Percentiles rank a stretch among this genome's conserved stretches.
These are phyloP conservation scores for Penicillium cinerascens DNA, from an alignment of 495 filamentous ascomycete genomes.

Conservation along the genomic window DNA sequence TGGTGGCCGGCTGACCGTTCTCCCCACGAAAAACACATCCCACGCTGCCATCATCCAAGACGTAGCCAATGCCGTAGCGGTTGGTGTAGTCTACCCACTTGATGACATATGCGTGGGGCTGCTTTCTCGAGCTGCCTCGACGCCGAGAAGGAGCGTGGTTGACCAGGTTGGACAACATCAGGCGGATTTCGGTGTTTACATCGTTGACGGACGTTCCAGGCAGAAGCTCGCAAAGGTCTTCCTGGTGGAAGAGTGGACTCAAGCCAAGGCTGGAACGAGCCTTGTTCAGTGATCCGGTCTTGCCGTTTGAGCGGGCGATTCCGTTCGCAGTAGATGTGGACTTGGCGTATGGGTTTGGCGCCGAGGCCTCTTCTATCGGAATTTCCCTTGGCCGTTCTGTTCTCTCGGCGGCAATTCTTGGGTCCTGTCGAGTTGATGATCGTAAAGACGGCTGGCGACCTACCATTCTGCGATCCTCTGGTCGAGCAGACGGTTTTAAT, in stretches of 20 bases:
- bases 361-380: slow-evolving; percentile 7
- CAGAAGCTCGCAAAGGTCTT: slow-evolving; percentile 36
- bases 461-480: slow-evolving; percentile 15
- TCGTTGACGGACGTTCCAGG: slow-evolving; percentile 39
- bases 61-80: slow-evolving; percentile 83
- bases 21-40: slow-evolving; percentile 74
- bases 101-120: slow-evolving; percentile 57
- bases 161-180: slow-evolving; percentile 41
- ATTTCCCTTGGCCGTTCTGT: slow-evolving; percentile 12
- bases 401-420: slow-evolving; percentile 8
- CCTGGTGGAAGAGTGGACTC: slow-evolving; percentile 37
- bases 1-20: slow-evolving; percentile 57
- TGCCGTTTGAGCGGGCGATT: slow-evolving; percentile 31
- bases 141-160: slow-evolving; percentile 34
- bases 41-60: slow-evolving; percentile 77
- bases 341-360: slow-evolving; percentile 6
- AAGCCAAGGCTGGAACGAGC: slow-evolving; percentile 40
- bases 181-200: slow-evolving; percentile 39
- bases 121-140: slow-evolving; percentile 27
- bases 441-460: slow-evolving; percentile 19
- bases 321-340: slow-evolving; percentile 18
- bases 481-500: slow-evolving; percentile 17
- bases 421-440: slow-evolving; percentile 16
- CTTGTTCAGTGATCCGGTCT: slow-evolving; percentile 28
- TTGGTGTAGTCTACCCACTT: slow-evolving; percentile 97